Base-by-base conservation (phyloP, 2,329 filamentous ascomycete genomes). In the Chaetomiaceae sp. region DNA sequence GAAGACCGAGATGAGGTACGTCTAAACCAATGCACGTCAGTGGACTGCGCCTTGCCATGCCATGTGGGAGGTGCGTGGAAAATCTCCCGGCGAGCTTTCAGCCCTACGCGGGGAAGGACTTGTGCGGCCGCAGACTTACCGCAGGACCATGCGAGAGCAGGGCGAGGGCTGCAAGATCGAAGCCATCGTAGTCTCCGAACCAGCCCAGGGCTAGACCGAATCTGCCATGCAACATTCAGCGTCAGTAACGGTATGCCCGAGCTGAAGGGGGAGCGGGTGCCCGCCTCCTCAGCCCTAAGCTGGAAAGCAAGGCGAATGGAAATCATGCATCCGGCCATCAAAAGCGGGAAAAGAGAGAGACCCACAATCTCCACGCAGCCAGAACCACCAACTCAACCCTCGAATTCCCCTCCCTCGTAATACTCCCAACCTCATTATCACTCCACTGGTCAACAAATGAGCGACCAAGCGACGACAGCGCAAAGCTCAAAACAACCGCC, bases 1-100 rank as follows among this genome's bases (percentile, higher is more conserved):
- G 74, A 95, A 96, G 48, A 83, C 83, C 27, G 78, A 77, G 25
- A 95, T 76, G 39, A 96, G 83, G 66, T 88, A 88, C 58, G 87
- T 82, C 82, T 85, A 60, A 33, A 17, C 37, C 40, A n/a, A 55
- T 48, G 54, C 47, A 50, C 23, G 59, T 61, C 44, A 60, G 54
- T 50, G 31, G 45, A 50, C 58, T 63, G 54, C 46, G 53, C 54
- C 47, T 25, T 55, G 36, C 31, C 49, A 54, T 47, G 36, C 45
- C 45, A 53, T 48, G 51, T 47, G 51, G 34, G 54, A 45, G 46
- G 23, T 4, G 14, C 23, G 38, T 19, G 47, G 37, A 51, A 54
- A 38, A 55, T 49, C 38, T 7, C 8, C 50, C 48, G 48, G 33
- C 27, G 33, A 12, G 3, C 20, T 38, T 51, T 53, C 51, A 27